Conservation (phyloP, 2,329 filamentous ascomycete genomes). For the Aspergillus fumigatiaffinis region DNA sequence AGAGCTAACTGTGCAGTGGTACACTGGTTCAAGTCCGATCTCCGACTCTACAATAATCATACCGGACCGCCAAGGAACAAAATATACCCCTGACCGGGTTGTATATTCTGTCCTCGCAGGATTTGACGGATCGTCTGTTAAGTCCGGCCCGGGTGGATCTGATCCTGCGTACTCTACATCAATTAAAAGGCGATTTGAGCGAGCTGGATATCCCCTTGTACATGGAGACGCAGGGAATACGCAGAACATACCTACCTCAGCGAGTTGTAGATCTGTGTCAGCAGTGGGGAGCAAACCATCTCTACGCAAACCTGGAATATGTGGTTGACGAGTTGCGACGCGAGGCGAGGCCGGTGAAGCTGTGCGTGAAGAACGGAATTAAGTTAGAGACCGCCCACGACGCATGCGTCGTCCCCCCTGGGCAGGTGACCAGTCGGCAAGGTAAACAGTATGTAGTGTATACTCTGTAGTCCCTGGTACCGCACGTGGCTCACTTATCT, state of each 20-base stretch:
- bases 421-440: conserved; percentile 59
- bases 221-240: conserved; percentile 65
- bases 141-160: conserved; percentile 75
- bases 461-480: conserved; percentile 77
- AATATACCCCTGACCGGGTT: conserved; percentile 69
- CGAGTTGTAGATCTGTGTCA: conserved; percentile 63
- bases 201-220: conserved; percentile 73
- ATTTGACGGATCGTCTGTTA: conserved; percentile 76
- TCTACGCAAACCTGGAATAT: conserved; percentile 84
- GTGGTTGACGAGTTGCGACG: conserved; percentile 84
- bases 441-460: conserved; percentile 84
- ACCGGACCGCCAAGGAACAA: conserved; percentile 61
- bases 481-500: conserved; percentile 70
- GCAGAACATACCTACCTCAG: conserved; percentile 58
- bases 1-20: conserved; percentile 61
- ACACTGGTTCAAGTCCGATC: conserved; percentile 87
- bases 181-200: conserved; percentile 63
- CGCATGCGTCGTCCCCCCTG: conserved; percentile 76
- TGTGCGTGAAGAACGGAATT: conserved; percentile 60
- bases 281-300: conserved; percentile 68
- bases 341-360: conserved; percentile 63
- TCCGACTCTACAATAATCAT: conserved; percentile 71
- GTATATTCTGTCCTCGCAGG: conserved; percentile 77
- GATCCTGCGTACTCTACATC: conserved; percentile 65
- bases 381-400: conserved; percentile 72